Percentiles rank a stretch among this genome's conserved stretches.
Evolutionary conservation across 2,329 filamentous ascomycete genomes (phyloP).

Genomic region (Immersiporthe knoxdaviesiana): DNA sequence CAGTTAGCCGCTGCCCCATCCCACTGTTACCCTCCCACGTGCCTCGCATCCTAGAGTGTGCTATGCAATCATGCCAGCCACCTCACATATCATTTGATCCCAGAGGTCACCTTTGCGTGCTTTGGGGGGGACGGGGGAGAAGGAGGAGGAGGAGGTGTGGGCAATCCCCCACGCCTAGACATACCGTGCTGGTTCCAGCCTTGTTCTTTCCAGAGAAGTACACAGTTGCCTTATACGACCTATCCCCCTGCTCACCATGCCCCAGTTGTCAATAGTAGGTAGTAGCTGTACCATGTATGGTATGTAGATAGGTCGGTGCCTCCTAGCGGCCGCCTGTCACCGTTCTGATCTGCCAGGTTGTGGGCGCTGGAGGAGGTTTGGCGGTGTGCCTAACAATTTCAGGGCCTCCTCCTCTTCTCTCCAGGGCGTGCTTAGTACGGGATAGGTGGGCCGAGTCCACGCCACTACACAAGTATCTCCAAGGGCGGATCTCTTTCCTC

Average conservation of each 20-base stretch:
- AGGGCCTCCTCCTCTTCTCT: not conserved
- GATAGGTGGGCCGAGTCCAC: not conserved
- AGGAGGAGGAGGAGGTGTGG: not conserved
- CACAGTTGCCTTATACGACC: not conserved
- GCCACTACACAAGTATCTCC: not conserved
- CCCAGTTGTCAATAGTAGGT: not conserved
- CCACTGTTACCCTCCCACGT: not conserved
- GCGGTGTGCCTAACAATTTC: constrained; percentile 14
- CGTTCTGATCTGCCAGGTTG: not conserved
- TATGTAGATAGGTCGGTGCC: not conserved
- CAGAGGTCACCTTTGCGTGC: not conserved
- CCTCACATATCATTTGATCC: not conserved
- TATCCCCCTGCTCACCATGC: not conserved
- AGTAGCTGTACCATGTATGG: not conserved
- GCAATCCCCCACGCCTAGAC: not conserved
- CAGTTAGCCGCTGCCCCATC: not conserved
- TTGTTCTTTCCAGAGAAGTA: not conserved
- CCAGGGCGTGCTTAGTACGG: not conserved
- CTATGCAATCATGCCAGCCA: not conserved
- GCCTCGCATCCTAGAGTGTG: not conserved
- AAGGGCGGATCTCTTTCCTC: not conserved
- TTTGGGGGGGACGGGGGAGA: not conserved
- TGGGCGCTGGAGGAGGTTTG: not conserved
- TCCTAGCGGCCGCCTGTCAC: not conserved
- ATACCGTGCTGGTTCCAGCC: not conserved